Evolutionary conservation across 2,329 filamentous ascomycete genomes (phyloP).

Genomic region (Curvularia sp.): DNA sequence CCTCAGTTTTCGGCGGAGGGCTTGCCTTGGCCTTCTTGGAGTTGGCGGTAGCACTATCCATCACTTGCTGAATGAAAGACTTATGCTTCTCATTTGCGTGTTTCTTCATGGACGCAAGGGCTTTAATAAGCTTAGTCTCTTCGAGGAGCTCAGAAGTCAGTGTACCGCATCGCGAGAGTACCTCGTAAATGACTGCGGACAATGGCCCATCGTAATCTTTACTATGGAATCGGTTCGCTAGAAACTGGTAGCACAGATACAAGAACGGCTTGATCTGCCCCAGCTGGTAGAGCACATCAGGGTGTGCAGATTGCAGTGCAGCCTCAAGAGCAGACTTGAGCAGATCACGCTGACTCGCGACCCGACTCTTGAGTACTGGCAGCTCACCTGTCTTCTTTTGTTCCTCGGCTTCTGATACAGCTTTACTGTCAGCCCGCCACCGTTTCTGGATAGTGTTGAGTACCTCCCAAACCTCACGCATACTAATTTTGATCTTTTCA

Average conservation of each 20-base stretch:
- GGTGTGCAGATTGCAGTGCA: conserved; percentile 57
- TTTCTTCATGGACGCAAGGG: conserved; percentile 68
- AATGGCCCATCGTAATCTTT: conserved; percentile 56
- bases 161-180: conserved; percentile 69
- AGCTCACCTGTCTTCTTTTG: conserved; percentile 63
- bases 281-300: conserved; percentile 54
- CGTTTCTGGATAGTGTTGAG: conserved; percentile 66
- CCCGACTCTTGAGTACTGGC: conserved; percentile 62
- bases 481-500: conserved; percentile 62
- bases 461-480: conserved; percentile 66
- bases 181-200: conserved; percentile 53
- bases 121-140: conserved; percentile 70
- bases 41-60: conserved; percentile 54
- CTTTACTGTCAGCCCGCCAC: conserved; percentile 66
- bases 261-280: conserved; percentile 52
- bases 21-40: conserved; percentile 49
- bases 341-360: conserved; percentile 64
- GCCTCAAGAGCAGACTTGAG: conserved; percentile 61
- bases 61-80: conserved; percentile 65
- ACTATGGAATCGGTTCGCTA: conserved; percentile 57
- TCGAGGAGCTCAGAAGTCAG: conserved; percentile 66
- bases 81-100: conserved; percentile 71
- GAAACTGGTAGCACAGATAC: conserved; percentile 58
- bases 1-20: conserved; percentile 35
- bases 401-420: conserved; percentile 65